Conservation (phyloP, 805 yeast genomes). For the Saccharomycopsis sp. region DNA sequence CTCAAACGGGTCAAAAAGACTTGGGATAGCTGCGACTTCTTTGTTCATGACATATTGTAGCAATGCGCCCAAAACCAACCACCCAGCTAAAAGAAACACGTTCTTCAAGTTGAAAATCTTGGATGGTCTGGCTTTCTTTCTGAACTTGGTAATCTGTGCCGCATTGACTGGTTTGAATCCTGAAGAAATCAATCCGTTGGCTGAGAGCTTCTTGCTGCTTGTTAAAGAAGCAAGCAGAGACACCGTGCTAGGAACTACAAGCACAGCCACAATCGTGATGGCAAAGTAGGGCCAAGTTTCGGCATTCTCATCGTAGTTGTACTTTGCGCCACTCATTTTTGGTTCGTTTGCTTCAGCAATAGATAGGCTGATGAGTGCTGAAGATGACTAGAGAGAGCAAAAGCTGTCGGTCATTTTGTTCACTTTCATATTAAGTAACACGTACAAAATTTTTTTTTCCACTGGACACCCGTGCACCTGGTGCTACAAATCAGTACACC, state of each 20-base stretch:
- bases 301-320: constrained; percentile 80
- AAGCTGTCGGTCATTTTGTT: not conserved
- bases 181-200: constrained; percentile 30
- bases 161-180: constrained; percentile 33
- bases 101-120: constrained; percentile 16
- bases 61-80: constrained; percentile 33
- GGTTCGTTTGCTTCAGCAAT: not conserved
- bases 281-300: constrained; percentile 93
- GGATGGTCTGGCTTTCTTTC: constrained; percentile 26
- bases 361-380: not conserved
- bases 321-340: constrained; percentile 46
- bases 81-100: constrained; percentile 24
- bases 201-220: constrained; percentile 24
- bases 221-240: constrained; percentile 25
- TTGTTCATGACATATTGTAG: constrained; percentile 40
- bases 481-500: no score
- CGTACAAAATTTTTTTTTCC: not conserved
- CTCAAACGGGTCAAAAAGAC: constrained; percentile 81
- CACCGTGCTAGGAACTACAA: constrained; percentile 59
- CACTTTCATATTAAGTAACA: not conserved
- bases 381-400: not conserved
- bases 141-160: constrained; percentile 28
- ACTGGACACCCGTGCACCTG: not conserved
- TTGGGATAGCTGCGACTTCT: constrained; percentile 31
- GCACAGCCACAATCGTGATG: constrained; percentile 60